Evolutionary conservation across 2,329 filamentous ascomycete genomes (phyloP).

Genomic region (Fusarium sp.): DNA sequence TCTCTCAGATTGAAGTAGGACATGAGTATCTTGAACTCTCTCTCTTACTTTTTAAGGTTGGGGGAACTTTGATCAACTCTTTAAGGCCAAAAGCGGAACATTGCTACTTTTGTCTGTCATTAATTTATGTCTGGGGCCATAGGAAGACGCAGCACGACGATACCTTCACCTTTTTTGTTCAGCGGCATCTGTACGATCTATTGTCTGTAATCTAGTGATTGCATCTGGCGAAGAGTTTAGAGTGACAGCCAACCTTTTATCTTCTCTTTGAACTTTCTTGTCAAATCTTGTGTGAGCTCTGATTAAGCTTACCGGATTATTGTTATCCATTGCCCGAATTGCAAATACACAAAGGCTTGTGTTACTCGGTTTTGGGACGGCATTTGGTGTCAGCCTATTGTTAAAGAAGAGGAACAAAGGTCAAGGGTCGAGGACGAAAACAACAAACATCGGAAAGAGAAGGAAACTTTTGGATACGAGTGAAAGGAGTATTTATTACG

Average conservation of each 20-base stretch:
- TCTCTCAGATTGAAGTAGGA: conserved; percentile 32
- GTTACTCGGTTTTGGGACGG: neutral
- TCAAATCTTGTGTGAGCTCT: neutral
- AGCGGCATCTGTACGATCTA: neutral
- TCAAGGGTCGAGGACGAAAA: neutral
- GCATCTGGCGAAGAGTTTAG: neutral
- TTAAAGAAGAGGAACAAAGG: neutral
- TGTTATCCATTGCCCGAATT: neutral
- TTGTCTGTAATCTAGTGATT: conserved; percentile 11
- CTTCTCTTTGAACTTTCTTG: no score
- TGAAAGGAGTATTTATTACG: neutral
- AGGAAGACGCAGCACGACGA: neutral
- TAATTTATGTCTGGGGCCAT: neutral
- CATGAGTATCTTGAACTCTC: conserved; percentile 20
- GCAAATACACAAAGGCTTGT: conserved; percentile 9
- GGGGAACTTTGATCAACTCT: neutral
- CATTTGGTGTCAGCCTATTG: neutral
- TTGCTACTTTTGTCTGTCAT: neutral
- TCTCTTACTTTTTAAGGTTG: neutral
- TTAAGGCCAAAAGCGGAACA: neutral
- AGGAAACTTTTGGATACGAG: no score
- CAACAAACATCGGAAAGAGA: neutral
- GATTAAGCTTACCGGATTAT: neutral
- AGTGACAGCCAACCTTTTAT: neutral
- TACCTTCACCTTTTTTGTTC: neutral